These are phyloP conservation scores for Westerdykella ornata DNA, from an alignment of 2,329 filamentous ascomycete genomes.

Conservation along the genomic window DNA sequence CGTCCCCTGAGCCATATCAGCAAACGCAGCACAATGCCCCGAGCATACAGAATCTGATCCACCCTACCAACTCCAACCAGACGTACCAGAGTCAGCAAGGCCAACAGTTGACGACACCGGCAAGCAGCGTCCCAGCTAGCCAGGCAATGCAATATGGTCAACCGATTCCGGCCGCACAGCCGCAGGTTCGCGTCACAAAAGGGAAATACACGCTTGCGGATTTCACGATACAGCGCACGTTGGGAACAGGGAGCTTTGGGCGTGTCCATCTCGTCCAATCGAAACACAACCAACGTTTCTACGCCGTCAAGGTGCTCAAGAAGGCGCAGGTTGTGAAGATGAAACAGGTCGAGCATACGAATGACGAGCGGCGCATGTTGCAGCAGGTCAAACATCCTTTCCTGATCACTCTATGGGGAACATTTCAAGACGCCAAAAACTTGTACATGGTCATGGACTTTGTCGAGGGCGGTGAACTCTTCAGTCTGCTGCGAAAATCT, in stretches of 20 bases:
- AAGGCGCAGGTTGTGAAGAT: conserved; percentile 99
- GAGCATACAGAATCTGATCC: conserved; percentile 78
- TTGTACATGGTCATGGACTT: conserved; percentile 99
- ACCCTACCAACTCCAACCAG: conserved; percentile 45
- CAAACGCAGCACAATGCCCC: conserved; percentile 60
- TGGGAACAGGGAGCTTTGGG: conserved; percentile 95
- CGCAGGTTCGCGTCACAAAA: conserved; percentile 66
- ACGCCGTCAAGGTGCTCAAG: conserved; percentile 97
- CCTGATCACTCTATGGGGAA: conserved; percentile 95
- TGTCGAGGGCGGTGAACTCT: conserved; percentile 95
- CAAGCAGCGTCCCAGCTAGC: conserved; percentile 29
- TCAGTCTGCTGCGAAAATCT: conserved; percentile 90
- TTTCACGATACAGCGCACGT: conserved; percentile 81
- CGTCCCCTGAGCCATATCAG: conserved; percentile 27
- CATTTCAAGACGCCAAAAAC: conserved; percentile 91
- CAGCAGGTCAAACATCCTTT: conserved; percentile 97
- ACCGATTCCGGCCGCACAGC: conserved; percentile 27
- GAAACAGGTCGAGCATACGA: conserved; percentile 99
- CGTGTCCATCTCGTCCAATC: conserved; percentile 95
- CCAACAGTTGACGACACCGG: conserved; percentile 14
- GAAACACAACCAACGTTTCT: conserved; percentile 96
- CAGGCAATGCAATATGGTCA: conserved; percentile 29
- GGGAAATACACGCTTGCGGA: conserved; percentile 93
- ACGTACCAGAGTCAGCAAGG: conserved; percentile 12
- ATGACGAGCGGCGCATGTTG: conserved; percentile 93